Evolutionary conservation across 371 early-diverging fungal genomes (phyloP), one percentile per base, ranked within the genome.

Genomic region (Zopfochytrium polystomum): DNA sequence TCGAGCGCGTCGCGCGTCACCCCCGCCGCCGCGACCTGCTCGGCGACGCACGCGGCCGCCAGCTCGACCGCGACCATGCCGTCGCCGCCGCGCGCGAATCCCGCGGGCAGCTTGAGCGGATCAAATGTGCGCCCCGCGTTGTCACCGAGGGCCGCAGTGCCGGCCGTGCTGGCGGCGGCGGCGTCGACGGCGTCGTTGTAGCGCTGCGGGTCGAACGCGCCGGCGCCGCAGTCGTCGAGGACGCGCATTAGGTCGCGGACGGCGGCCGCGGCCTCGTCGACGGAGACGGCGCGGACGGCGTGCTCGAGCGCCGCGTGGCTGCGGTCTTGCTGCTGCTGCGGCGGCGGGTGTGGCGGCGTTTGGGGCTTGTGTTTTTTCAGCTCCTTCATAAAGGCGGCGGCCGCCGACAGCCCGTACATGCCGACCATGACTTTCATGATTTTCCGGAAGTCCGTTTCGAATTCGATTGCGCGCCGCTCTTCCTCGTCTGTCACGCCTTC

Each of bases 341-440:
- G 42, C 42, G 13, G 42, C 42, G 13, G 42, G 13, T 11, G 42
- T 42, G 9, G 13, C 48, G 27, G 13, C 48, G 7, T 23, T 23
- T 11, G 9, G 7, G 9, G 48, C 18, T 48, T n/a, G n/a, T 18
- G 18, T 23, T 7, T 18, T 23, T 23, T 7, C 23, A 26, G 18
- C 22, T 48, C 48, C 13, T 23, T 48, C 48, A 48, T 48, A 22
- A 48, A 48, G 7, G 9, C 9, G 9, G 48, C 22, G 13, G 18
- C 48, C 7, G 48, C 13, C 9, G 48, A 26, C 48, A 68, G 3
- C 9, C 68, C 68, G 25, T 68, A 44, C 32, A 63, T 22, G 22
- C 68, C 68, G 22, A 43, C 42, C 63, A 68, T 63, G 13, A 63
- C 52, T 43, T 47, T 47, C 54, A 68, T 58, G 33, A 58, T 60